phyloP scores from a whole-genome alignment of 73 alveolate species.

The Tetrahymena thermophila region DNA sequence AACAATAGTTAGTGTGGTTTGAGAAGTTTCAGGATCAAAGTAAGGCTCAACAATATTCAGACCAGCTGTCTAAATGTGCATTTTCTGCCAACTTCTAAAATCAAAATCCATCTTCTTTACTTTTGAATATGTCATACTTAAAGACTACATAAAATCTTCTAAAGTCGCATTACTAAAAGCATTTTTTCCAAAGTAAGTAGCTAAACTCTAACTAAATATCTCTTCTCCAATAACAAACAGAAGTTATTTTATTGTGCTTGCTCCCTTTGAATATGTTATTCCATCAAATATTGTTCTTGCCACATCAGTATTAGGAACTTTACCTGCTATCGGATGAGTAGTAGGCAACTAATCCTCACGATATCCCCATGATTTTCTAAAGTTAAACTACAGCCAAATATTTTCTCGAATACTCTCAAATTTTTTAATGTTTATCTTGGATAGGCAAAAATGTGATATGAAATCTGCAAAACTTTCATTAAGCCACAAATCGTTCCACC shows the following conservation, averaged over 20 bases:
- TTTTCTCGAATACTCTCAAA: slow-evolving; percentile 47
- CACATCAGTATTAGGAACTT: slow-evolving; percentile 73
- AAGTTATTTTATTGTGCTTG: slow-evolving; percentile 78
- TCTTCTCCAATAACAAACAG: slow-evolving; percentile 77
- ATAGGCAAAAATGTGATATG: slow-evolving; percentile 74
- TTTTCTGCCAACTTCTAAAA: not conserved
- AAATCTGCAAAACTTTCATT: slow-evolving; percentile 96
- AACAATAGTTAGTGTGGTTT: not conserved
- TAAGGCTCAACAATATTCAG: not conserved
- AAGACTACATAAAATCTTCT: slow-evolving; percentile 61
- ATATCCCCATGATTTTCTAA: slow-evolving; percentile 78
- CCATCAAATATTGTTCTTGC: slow-evolving; percentile 90
- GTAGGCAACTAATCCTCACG: slow-evolving; percentile 82
- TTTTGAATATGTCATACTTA: not conserved
- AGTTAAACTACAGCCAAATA: slow-evolving; percentile 69
- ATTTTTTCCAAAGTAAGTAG: slow-evolving; percentile 65
- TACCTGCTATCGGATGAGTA: slow-evolving; percentile 90
- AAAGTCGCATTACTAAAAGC: slow-evolving; percentile 76
- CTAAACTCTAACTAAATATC: slow-evolving; percentile 68
- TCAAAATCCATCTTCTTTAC: not conserved
- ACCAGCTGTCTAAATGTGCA: not conserved
- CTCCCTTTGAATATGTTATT: slow-evolving; percentile 90
- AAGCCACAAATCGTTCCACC: slow-evolving; percentile 99
- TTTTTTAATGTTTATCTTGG: slow-evolving; percentile 43
- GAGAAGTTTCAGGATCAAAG: not conserved